phyloP scores from a whole-genome alignment of 257 asterid genomes.

The Salvia miltiorrhiza region DNA sequence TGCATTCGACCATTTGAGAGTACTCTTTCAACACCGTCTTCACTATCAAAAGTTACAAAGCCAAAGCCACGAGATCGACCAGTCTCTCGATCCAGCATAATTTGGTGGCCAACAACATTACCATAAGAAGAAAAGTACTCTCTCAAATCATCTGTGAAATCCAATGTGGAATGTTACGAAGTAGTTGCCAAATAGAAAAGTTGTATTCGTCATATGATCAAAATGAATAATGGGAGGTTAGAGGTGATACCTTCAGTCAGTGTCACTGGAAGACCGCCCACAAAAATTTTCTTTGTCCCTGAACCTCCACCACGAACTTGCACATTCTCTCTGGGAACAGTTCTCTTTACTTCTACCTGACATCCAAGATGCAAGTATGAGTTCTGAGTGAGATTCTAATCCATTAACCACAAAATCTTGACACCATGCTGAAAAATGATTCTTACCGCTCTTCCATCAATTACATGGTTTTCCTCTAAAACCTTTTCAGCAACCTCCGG shows the following conservation, averaged over 20 bases:
- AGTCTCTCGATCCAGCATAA: conserved; percentile 86
- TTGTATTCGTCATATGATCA: not conserved
- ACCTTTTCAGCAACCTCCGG: conserved; percentile 84
- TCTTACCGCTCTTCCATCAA: conserved; percentile 85
- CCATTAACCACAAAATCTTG: not conserved
- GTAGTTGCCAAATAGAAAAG: not conserved
- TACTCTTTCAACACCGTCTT: conserved; percentile 83
- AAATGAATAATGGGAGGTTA: not conserved
- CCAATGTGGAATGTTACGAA: not conserved
- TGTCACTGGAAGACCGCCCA: conserved; percentile 87
- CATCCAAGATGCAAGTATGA: conserved; percentile 13
- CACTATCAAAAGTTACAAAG: conserved; percentile 84
- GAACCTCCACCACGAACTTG: conserved; percentile 60
- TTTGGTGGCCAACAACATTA: conserved; percentile 73
- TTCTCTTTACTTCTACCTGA: conserved; percentile 98
- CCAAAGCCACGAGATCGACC: conserved; percentile 99
- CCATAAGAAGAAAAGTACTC: conserved; percentile 91
- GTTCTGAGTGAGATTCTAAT: not conserved
- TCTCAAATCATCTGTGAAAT: conserved; percentile 59
- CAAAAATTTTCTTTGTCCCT: conserved; percentile 84
- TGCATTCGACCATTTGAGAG: conserved; percentile 86
- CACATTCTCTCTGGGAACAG: conserved; percentile 84
- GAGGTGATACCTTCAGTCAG: conserved; percentile 67
- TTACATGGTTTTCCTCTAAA: conserved; percentile 75
- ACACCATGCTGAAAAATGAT: not conserved